Conservation (phyloP, 345 rosid species). For the Euphorbia tirucalli region DNA sequence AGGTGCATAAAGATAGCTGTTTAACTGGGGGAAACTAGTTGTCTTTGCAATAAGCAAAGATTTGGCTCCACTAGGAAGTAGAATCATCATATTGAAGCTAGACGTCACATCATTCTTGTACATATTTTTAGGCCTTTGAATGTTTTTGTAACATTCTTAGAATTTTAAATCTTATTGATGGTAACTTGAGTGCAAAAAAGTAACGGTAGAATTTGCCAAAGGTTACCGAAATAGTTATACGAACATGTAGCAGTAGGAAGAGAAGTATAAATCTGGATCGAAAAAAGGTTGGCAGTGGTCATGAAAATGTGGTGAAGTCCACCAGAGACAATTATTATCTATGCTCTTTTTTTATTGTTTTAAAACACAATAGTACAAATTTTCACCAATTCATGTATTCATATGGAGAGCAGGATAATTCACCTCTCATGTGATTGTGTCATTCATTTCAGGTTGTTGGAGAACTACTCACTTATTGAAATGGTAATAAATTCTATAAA, state of each 20-base stretch:
- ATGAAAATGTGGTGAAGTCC: not conserved
- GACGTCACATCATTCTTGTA: not conserved
- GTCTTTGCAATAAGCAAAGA: not conserved
- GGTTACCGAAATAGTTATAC: not conserved
- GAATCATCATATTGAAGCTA: too few relatives aligned
- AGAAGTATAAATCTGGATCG: not conserved
- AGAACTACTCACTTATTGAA: slow-evolving; percentile 46
- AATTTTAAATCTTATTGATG: not conserved
- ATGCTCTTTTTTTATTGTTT: not conserved
- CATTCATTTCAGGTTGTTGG: slow-evolving; percentile 66
- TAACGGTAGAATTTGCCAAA: not conserved
- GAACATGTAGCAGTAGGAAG: not conserved
- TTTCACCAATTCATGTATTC: not conserved
- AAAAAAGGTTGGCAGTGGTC: not conserved
- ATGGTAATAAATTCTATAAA: slow-evolving; percentile 44
- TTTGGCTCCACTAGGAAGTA: not conserved
- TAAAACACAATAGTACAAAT: not conserved
- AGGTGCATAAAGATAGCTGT: not conserved
- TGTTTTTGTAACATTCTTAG: not conserved
- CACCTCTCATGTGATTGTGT: slow-evolving; percentile 1
- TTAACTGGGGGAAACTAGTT: not conserved
- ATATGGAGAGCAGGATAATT: slow-evolving; percentile 3
- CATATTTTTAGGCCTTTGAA: not conserved
- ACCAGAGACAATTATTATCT: not conserved
- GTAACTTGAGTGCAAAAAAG: not conserved